Evolutionary conservation across 2,329 filamentous ascomycete genomes (phyloP), one percentile per base, ranked within the genome.

Genomic region (Colletotrichum truncatum): DNA sequence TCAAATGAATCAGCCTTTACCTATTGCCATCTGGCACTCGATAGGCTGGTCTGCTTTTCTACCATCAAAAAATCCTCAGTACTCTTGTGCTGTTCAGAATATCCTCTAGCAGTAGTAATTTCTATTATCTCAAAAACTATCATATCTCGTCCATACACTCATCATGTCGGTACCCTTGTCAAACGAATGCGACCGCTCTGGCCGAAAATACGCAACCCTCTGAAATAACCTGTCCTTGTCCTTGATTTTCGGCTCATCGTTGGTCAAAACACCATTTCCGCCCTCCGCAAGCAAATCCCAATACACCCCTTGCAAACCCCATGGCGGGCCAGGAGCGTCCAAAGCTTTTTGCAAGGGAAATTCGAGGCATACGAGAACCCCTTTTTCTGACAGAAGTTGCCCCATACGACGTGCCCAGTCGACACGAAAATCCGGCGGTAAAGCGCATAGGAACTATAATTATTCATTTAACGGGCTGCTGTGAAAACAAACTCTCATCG

Each of bases 401-500:
- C 23, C 5, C 39, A 43, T 43, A 21, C 39, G 16, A 16, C 18
- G 39, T 5, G 18, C 39, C 18, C 39, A 43, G 39, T 43, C 39
- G 18, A 18, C 23, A 5, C 39, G 38, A n/a, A 41, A 18, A n/a
- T 21, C 38, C 5, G 38, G 38, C 10, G 21, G 16, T 0, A 41
- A 18, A 18, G 38, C 38, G 38, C 38, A 41, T 9, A 41, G 38
- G 38, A 41, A 41, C 38, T 41, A 18, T 18, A 18, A 6, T 18
- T 9, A 41, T 41, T 0, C 16, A 18, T 18, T 10, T n/a, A n/a
- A 11, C 0, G 16, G 0, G 21, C 3, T 21, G 6, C 0, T 41
- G n/a, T 21, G 9, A 0, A 41, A 21, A 18, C 3, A 9, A 41
- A n/a, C 0, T n/a, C 0, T 6, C 16, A 0, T 41, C 0, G 21